These are phyloP conservation scores for Pleurotus sapidus DNA, from an alignment of 768 basidiomycete species.

Conservation along the genomic window DNA sequence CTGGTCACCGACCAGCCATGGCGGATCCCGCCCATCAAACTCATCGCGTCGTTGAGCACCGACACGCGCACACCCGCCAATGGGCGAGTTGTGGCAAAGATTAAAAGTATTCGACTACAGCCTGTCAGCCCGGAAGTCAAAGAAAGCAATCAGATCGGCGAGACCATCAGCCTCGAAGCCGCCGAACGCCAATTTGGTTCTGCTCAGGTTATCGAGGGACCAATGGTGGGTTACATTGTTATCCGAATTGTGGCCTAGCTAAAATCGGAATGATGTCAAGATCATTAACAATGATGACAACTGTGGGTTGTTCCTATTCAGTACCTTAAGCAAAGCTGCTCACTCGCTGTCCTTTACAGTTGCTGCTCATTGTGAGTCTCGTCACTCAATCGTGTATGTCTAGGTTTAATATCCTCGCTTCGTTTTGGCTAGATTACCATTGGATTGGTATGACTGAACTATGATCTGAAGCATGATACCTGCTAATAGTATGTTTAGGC, in stretches of 20 bases:
- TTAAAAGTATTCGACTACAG: neutral
- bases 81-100: neutral
- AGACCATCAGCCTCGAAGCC: conserved; percentile 2
- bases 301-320: neutral
- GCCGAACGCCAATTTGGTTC: neutral
- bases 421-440: neutral
- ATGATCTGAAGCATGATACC: neutral
- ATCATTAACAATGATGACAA: conserved; percentile 5
- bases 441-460: neutral
- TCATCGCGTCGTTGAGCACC: neutral
- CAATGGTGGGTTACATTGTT: neutral
- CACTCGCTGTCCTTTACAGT: neutral
- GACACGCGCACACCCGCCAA: neutral
- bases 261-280: neutral
- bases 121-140: conserved; percentile 1
- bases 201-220: neutral
- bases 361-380: neutral
- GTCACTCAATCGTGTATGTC: too few relatives aligned
- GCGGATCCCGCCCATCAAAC: neutral
- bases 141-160: conserved; percentile 3
- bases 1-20: conserved; percentile 1
- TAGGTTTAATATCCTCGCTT: neutral
- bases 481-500: neutral
- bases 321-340: neutral
- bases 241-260: neutral